Conservation (phyloP, 139 green algal genomes). For the Closterium sp. region DNA sequence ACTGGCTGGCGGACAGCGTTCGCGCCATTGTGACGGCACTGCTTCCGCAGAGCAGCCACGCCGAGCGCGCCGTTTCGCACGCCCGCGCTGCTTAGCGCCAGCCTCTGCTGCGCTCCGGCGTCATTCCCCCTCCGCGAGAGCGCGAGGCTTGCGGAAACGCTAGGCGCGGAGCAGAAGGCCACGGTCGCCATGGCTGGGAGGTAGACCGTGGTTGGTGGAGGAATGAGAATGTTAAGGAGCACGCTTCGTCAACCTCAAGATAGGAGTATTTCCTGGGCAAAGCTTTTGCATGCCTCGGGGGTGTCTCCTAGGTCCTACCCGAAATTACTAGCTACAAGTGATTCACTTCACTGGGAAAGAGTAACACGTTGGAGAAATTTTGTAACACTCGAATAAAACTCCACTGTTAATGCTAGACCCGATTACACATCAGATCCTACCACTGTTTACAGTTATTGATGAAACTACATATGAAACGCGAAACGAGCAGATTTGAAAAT, state of each 20-base stretch:
- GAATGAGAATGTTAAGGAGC: neutral
- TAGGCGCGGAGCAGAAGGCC: neutral
- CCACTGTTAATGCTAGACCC: too few species aligned
- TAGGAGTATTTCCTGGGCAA: neutral
- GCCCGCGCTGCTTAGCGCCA: neutral
- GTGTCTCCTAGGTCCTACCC: neutral
- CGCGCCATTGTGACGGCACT: neutral
- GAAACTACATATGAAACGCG: too few species aligned
- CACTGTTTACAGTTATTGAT: too few species aligned
- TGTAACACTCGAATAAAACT: too few species aligned
- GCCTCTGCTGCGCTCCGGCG: neutral
- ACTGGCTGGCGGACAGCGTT: neutral
- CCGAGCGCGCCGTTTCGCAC: neutral
- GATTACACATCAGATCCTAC: too few species aligned
- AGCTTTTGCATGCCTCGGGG: too few species aligned
- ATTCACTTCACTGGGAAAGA: too few species aligned
- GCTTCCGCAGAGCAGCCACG: neutral
- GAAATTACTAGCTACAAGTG: too few species aligned
- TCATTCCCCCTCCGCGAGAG: neutral
- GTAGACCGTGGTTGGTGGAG: neutral
- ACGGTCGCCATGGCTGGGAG: neutral
- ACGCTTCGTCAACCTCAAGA: neutral
- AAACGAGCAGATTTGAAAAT: too few species aligned
- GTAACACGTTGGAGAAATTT: too few species aligned
- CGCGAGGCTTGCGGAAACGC: neutral